phyloP scores from a whole-genome alignment of 192 early-diverging fungal species.

The Podila minutissima region DNA sequence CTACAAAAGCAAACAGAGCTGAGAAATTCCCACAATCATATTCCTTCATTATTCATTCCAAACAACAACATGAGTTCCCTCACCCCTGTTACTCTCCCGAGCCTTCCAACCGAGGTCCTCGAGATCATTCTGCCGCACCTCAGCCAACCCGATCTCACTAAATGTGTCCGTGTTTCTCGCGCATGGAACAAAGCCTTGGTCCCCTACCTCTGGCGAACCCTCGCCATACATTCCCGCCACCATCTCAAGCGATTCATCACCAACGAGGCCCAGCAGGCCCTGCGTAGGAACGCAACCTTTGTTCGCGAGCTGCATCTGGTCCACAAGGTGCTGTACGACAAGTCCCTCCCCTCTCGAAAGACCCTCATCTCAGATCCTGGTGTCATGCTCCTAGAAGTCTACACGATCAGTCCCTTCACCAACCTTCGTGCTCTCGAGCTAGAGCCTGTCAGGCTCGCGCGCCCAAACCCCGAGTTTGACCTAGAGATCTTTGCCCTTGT shows the following conservation, averaged over 20 bases:
- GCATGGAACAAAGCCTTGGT: neutral
- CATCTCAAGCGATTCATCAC: neutral
- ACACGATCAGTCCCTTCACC: neutral
- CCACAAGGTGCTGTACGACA: neutral
- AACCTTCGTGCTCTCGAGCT: neutral
- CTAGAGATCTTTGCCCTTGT: neutral
- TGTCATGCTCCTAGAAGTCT: too few species aligned
- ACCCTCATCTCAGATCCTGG: neutral
- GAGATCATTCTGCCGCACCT: neutral
- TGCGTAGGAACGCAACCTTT: neutral
- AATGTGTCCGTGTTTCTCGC: neutral
- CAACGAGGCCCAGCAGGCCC: neutral
- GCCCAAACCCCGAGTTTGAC: too few species aligned
- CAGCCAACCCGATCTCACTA: neutral
- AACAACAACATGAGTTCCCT: neutral
- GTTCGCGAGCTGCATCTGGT: too few species aligned
- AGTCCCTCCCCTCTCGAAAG: neutral
- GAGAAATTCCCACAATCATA: too few species aligned
- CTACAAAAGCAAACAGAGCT: too few species aligned
- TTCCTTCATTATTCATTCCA: too few species aligned
- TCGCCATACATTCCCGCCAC: neutral
- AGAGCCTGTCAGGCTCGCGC: neutral
- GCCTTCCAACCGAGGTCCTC: conserved; percentile 4
- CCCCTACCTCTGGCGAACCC: neutral
- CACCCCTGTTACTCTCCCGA: neutral